A percentile compares a stretch with the other conserved stretches of the same genome.
phyloP scores from a whole-genome alignment of 2,329 filamentous ascomycete species.

The Apiospora hydei region DNA sequence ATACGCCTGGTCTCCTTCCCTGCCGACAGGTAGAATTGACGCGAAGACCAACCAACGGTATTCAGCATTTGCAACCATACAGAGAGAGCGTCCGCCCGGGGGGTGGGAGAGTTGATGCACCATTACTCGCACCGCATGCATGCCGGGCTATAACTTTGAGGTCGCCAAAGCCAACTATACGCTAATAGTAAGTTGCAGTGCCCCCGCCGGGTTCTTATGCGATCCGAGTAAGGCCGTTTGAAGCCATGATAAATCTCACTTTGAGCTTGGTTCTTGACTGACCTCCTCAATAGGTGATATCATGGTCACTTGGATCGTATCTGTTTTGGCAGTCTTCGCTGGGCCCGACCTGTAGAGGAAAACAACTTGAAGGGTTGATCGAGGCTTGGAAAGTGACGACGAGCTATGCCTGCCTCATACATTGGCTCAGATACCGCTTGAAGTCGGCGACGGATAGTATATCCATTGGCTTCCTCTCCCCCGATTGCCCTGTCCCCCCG shows the following conservation, averaged over 20 bases:
- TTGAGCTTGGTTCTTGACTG: neutral
- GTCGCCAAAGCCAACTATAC: neutral
- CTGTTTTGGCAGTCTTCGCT: neutral
- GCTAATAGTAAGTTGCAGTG: neutral
- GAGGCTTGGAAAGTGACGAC: neutral
- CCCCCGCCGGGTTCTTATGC: conserved; percentile 8
- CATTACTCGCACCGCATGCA: conserved; percentile 17
- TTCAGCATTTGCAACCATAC: neutral
- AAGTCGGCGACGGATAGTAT: neutral
- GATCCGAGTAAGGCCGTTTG: neutral
- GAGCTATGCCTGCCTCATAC: neutral
- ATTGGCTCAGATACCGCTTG: neutral
- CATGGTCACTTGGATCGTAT: neutral
- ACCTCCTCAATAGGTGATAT: neutral
- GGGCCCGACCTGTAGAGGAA: neutral
- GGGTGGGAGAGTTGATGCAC: neutral
- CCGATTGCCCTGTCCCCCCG: neutral
- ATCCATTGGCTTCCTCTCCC: neutral
- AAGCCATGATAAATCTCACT: neutral
- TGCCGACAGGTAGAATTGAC: neutral
- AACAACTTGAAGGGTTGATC: neutral
- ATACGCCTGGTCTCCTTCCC: neutral
- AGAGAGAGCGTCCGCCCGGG: neutral
- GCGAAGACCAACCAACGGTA: neutral
- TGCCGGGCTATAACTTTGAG: conserved; percentile 11